These are phyloP conservation scores for Bryoglossum gracile DNA, from an alignment of 495 filamentous ascomycete genomes.

Conservation along the genomic window DNA sequence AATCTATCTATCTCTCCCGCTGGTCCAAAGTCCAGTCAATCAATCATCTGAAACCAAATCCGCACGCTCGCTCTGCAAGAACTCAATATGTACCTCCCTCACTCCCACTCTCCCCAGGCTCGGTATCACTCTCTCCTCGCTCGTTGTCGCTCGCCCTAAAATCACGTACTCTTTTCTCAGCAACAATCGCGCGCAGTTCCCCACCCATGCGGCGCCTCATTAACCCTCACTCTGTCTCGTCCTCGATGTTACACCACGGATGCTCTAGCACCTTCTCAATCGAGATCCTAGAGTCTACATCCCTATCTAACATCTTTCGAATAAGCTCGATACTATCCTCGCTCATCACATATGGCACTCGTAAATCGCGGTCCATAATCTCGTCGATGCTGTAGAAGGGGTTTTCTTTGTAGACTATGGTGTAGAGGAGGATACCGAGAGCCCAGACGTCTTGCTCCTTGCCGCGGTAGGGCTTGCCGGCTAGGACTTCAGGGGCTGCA, in stretches of 20 bases:
- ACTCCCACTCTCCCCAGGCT: too few relatives aligned
- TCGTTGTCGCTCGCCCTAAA: background rate
- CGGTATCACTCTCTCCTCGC: background rate
- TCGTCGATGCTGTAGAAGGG: constrained; percentile 99
- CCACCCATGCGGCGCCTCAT: constrained; percentile 2
- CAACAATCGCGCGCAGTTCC: background rate
- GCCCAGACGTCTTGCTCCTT: constrained; percentile 99
- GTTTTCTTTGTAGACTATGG: constrained; percentile 98
- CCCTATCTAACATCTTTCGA: constrained; percentile 80
- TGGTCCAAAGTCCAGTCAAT: too few relatives aligned
- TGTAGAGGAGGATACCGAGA: constrained; percentile 95
- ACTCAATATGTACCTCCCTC: background rate
- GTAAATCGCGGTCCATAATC: constrained; percentile 93
- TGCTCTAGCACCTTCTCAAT: constrained; percentile 83
- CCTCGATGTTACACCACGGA: constrained; percentile 49
- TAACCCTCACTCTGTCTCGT: constrained; percentile 16
- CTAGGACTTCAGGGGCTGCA: constrained; percentile 93
- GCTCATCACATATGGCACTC: constrained; percentile 86
- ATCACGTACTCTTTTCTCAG: background rate
- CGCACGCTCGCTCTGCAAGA: too few relatives aligned
- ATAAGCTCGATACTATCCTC: constrained; percentile 88
- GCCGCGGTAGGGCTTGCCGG: constrained; percentile 84
- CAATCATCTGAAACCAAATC: too few relatives aligned
- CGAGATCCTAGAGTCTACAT: constrained; percentile 71
- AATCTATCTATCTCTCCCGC: too few relatives aligned